Conservation (phyloP, 1,284 basidiomycete genomes). For the Apiotrichum siamense region DNA sequence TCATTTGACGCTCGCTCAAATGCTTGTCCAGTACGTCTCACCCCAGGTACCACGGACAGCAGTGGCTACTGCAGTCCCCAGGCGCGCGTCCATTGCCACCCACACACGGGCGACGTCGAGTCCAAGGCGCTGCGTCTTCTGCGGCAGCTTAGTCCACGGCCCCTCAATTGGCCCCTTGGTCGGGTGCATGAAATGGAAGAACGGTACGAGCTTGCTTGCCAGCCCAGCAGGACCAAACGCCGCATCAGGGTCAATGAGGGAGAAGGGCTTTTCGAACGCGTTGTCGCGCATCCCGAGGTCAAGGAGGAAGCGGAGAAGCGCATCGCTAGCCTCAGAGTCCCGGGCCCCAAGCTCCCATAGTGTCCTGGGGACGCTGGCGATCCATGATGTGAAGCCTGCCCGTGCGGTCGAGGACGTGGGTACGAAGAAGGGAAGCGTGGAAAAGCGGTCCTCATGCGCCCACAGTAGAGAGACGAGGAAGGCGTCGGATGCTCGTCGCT, state of each 20-base stretch:
- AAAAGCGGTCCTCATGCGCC: slow-evolving; percentile 50
- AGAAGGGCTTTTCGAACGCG: slow-evolving; percentile 39
- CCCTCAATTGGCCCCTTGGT: slow-evolving; percentile 62
- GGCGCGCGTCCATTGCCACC: slow-evolving; percentile 21
- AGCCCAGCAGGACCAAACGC: slow-evolving; percentile 27
- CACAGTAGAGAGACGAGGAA: slow-evolving; percentile 64
- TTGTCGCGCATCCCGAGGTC: slow-evolving; percentile 21
- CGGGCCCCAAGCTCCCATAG: slow-evolving; percentile 73
- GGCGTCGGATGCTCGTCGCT: slow-evolving; percentile 49
- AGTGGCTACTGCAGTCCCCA: slow-evolving; percentile 5
- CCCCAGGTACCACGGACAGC: slow-evolving; percentile 13
- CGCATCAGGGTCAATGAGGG: slow-evolving; percentile 51
- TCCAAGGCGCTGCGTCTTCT: slow-evolving; percentile 47
- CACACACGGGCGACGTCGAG: slow-evolving; percentile 51
- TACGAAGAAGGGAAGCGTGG: slow-evolving; percentile 40
- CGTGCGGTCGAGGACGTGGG: slow-evolving; percentile 23
- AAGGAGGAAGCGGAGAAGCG: slow-evolving; percentile 41
- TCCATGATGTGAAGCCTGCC: slow-evolving; percentile 25
- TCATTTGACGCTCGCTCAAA: neutral
- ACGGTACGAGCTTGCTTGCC: slow-evolving; percentile 57
- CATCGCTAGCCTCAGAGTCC: slow-evolving; percentile 57
- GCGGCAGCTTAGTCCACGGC: slow-evolving; percentile 63
- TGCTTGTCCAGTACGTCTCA: slow-evolving; percentile 6
- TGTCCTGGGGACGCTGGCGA: slow-evolving; percentile 65
- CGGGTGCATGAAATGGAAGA: slow-evolving; percentile 67